Conservation (phyloP, 2,329 filamentous ascomycete genomes). For the Cytospora schulzeri region DNA sequence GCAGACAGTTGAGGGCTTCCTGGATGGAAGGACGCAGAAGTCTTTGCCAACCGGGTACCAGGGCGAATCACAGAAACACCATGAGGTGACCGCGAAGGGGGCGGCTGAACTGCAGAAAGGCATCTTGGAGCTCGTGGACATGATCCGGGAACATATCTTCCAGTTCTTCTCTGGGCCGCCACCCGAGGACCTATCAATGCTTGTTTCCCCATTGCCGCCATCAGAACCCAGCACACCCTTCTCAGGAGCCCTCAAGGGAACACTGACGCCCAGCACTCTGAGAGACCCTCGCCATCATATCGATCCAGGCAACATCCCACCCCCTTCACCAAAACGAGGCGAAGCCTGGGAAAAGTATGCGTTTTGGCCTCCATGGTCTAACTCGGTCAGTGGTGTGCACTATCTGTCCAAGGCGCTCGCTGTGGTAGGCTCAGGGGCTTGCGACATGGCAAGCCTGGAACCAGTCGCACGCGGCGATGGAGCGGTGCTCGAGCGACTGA, state of each 20-base stretch:
- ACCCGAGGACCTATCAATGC: constrained; percentile 83
- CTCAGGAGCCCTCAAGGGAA: constrained; percentile 45
- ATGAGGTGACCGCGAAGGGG: constrained; percentile 73
- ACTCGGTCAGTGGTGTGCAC: constrained; percentile 87
- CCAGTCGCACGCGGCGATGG: constrained; percentile 60
- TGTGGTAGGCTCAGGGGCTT: constrained; percentile 82
- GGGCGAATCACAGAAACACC: constrained; percentile 78
- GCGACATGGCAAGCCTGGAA: constrained; percentile 77
- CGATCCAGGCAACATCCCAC: constrained; percentile 75
- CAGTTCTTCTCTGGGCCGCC: constrained; percentile 86
- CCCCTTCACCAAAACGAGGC: constrained; percentile 74
- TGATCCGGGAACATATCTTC: constrained; percentile 77
- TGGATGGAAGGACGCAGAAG: constrained; percentile 81
- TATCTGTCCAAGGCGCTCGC: constrained; percentile 82
- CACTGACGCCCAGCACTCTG: constrained; percentile 56
- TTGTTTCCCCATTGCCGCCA: constrained; percentile 81
- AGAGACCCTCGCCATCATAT: constrained; percentile 78
- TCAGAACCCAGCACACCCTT: constrained; percentile 69
- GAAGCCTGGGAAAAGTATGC: constrained; percentile 92
- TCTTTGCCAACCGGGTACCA: constrained; percentile 79
- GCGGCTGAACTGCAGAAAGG: constrained; percentile 74
- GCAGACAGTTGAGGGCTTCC: constrained; percentile 88
- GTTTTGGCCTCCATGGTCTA: constrained; percentile 94
- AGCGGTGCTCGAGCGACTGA: constrained; percentile 71
- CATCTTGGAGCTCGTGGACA: constrained; percentile 77